Evolutionary conservation across 768 basidiomycete genomes (phyloP).

Genomic region (Trametes punicea): DNA sequence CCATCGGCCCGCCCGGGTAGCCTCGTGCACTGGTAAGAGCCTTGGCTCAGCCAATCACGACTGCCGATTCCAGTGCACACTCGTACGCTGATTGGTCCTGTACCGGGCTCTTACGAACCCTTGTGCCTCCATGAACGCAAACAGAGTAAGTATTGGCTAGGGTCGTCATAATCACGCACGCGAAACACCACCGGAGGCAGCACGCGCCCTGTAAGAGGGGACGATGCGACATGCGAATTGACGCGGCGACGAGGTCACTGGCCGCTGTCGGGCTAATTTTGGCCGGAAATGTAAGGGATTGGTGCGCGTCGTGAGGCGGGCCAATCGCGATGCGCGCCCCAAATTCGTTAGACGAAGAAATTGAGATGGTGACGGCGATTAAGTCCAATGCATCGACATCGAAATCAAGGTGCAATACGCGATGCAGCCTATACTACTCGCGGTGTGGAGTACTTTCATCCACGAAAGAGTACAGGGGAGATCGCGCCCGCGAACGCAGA

Average conservation of each 20-base stretch:
- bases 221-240: not conserved
- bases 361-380: not conserved
- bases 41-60: conserved; percentile 5
- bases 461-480: no score
- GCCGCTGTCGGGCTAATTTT: no score
- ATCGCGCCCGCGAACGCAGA: not conserved
- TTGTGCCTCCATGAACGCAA: conserved; percentile 6
- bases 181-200: not conserved
- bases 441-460: no score
- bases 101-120: not conserved
- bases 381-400: not conserved
- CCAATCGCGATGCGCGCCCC: conserved; percentile 5
- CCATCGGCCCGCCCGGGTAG: not conserved
- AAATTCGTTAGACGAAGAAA: not conserved
- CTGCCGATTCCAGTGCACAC: not conserved
- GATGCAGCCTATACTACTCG: not conserved
- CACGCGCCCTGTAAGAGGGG: not conserved
- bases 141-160: conserved; percentile 5
- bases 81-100: not conserved
- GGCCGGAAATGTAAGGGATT: no score
- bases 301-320: not conserved
- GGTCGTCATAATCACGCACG: not conserved
- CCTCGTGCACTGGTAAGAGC: not conserved
- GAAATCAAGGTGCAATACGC: not conserved
- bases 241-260: no score